These are phyloP conservation scores for Fusarium sp. DNA, from an alignment of 2,329 filamentous ascomycete species.

Conservation along the genomic window DNA sequence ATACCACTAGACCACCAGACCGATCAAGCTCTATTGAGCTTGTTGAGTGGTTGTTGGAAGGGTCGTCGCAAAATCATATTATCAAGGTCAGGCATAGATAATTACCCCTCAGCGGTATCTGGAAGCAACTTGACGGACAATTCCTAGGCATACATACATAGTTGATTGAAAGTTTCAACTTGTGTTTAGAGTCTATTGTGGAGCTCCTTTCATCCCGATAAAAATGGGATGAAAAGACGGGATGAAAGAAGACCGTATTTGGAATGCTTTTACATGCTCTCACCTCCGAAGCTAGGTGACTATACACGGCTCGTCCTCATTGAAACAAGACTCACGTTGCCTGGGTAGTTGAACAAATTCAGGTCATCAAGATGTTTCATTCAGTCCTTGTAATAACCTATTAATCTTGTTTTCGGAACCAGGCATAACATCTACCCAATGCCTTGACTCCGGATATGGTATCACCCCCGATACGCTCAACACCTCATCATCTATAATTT, in stretches of 20 bases:
- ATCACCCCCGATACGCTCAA: slow-evolving; percentile 9
- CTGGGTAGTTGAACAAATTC: background rate
- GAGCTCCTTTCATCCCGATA: background rate
- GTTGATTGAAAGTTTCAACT: background rate
- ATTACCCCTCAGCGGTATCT: too few species aligned
- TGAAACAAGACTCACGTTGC: too few species aligned
- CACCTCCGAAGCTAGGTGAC: background rate
- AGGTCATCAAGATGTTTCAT: background rate
- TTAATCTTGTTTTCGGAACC: background rate
- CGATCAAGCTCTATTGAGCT: too few species aligned
- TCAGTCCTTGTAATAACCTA: background rate
- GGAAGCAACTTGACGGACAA: background rate
- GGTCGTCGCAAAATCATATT: too few species aligned
- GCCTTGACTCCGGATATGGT: background rate
- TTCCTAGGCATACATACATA: background rate
- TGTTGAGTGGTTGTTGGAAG: too few species aligned
- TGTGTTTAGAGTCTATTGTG: background rate
- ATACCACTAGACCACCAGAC: too few species aligned
- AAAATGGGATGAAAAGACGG: background rate
- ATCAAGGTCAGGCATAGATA: too few species aligned
- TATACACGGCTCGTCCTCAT: background rate
- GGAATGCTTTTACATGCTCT: background rate
- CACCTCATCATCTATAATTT: slow-evolving; percentile 36
- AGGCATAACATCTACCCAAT: slow-evolving; percentile 7
- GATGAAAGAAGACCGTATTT: background rate